Base-by-base conservation (phyloP, 768 basidiomycete genomes). In the Hirschioporus abietinus region DNA sequence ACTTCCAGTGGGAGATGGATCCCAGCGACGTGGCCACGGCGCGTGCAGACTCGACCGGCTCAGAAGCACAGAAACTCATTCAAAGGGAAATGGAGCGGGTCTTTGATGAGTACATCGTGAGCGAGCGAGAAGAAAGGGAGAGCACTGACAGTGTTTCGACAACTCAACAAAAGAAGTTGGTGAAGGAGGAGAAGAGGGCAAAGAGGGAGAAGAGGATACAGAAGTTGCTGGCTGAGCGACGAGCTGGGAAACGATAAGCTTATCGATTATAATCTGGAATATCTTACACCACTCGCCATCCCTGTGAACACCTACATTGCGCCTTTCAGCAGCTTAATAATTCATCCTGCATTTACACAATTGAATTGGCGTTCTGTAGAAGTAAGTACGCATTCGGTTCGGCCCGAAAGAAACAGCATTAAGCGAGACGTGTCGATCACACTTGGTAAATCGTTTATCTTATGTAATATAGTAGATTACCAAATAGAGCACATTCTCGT, bases 1-100 rank as follows among this genome's bases (percentile, higher is more conserved):
- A 93, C 76, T 86, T 93, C 67, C 88, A 93, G 75, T 92, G 91
- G 91, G 62, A 63, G 58, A 69, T 72, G 64, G 64, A 65, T 63
- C 66, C 23, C 66, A 66, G 64, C 58, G 63, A 67, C 70, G 76
- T 71, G 60, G 61, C 66, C 65, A n/a, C 67, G 58, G 42, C 42
- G 12, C 42, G 42, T 15, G 42, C 42, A 15, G 42, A 52, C 42
- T 12, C 15, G 42, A 52, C 15, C 42, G 34, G 60, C 36, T 30
- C 35, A 36, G 73, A 76, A 60, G 73, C 69, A 63, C 74, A 71
- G 62, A 70, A 67, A 25, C 66, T 79, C 35, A 76, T 91, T 1
- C 88, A 90, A 74, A 74, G 76, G 34, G 85, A 85, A 73, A 93
- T 93, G 90, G 91, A 90, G 72, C 75, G 72, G 23, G 87, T 87